A percentile compares a stretch with the other conserved stretches of the same genome.
Conservation (phyloP, 495 filamentous ascomycete species). For the Talaromyces borbonicus region DNA sequence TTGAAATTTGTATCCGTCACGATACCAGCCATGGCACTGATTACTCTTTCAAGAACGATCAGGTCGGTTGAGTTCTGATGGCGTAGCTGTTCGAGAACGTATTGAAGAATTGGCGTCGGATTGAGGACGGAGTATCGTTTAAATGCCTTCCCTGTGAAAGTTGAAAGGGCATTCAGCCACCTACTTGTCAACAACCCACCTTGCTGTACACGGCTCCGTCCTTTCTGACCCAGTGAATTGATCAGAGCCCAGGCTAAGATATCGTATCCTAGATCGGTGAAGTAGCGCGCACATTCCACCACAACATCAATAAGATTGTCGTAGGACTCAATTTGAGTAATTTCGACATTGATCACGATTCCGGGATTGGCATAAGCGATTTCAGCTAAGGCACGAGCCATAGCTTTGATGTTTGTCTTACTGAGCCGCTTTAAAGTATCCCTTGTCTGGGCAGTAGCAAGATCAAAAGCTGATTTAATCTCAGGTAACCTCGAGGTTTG, state of each 20-base stretch:
- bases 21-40: constrained; percentile 86
- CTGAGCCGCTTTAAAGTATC: constrained; percentile 77
- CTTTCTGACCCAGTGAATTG: constrained; percentile 63
- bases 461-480: constrained; percentile 68
- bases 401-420: constrained; percentile 70
- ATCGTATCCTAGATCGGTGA: constrained; percentile 86
- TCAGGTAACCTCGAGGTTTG: constrained; percentile 65
- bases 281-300: constrained; percentile 87
- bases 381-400: constrained; percentile 80
- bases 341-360: constrained; percentile 78
- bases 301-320: constrained; percentile 87
- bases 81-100: constrained; percentile 73
- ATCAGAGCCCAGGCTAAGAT: constrained; percentile 84
- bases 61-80: constrained; percentile 76
- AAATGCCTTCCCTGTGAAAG: constrained; percentile 81
- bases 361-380: constrained; percentile 78
- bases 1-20: constrained; percentile 76
- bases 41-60: constrained; percentile 78
- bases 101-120: constrained; percentile 75
- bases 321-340: constrained; percentile 82
- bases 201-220: constrained; percentile 67
- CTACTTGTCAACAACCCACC: constrained; percentile 78
- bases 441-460: constrained; percentile 65
- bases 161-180: constrained; percentile 78
- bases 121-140: constrained; percentile 73